Percentiles rank a stretch among this genome's conserved stretches.
Conservation (phyloP, 2,329 filamentous ascomycete species). For the Celoporthe dispersa region DNA sequence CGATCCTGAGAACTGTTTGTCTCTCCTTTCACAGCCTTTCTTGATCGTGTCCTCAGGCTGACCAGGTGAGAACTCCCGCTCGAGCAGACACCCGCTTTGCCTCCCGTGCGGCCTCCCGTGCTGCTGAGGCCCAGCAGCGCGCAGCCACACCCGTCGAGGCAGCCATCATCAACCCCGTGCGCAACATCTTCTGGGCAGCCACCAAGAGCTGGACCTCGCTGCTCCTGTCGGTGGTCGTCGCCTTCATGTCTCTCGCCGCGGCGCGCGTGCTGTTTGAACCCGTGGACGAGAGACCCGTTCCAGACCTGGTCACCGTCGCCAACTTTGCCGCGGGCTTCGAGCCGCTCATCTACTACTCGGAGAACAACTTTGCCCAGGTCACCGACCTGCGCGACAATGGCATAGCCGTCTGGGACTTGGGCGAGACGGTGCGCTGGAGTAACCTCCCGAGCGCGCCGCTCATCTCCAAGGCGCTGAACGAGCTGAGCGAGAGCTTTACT, state of each 20-base stretch:
- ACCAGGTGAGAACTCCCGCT: conserved; percentile 32
- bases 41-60: not conserved
- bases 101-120: conserved; percentile 76
- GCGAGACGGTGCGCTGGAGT: conserved; percentile 84
- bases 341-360: conserved; percentile 91
- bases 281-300: conserved; percentile 67
- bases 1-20: conserved; percentile 56
- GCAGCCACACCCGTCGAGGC: conserved; percentile 78
- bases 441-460: conserved; percentile 89
- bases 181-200: conserved; percentile 60
- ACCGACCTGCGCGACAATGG: conserved; percentile 88
- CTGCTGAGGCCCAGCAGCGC: conserved; percentile 80
- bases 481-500: conserved; percentile 83
- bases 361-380: conserved; percentile 84
- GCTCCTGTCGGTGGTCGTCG: conserved; percentile 63
- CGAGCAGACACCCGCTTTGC: conserved; percentile 82
- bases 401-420: conserved; percentile 91
- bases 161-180: conserved; percentile 67
- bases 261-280: conserved; percentile 72
- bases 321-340: conserved; percentile 90
- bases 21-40: conserved; percentile 2
- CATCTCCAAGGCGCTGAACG: conserved; percentile 85
- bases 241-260: conserved; percentile 67
- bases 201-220: conserved; percentile 74
- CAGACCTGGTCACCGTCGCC: conserved; percentile 89